These are phyloP conservation scores for Cystoisospora suis DNA, from an alignment of 169 alveolate species.

Conservation along the genomic window DNA sequence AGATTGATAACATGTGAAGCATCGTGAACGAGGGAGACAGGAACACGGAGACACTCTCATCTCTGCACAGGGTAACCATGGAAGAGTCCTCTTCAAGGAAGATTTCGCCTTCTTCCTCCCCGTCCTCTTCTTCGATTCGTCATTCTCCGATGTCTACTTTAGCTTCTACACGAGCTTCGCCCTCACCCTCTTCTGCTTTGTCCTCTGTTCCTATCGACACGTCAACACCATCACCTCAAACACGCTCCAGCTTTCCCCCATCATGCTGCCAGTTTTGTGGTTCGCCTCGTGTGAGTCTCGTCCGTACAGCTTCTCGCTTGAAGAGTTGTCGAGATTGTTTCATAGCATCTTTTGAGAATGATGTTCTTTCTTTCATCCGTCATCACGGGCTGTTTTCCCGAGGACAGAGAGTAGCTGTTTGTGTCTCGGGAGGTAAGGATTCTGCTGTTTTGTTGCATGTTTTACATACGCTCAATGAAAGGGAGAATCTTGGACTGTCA, in stretches of 20 bases:
- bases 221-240: too few relatives aligned
- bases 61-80: not conserved
- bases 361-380: conserved; percentile 89
- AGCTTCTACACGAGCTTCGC: not conserved
- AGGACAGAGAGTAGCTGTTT: conserved; percentile 94
- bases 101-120: not conserved
- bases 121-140: not conserved
- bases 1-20: too few relatives aligned
- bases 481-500: conserved; percentile 90
- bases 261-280: conserved; percentile 2
- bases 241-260: not conserved
- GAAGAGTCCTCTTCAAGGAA: not conserved
- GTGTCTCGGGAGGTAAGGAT: conserved; percentile 98
- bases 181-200: not conserved
- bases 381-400: conserved; percentile 73
- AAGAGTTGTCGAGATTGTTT: conserved; percentile 93
- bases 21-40: too few relatives aligned
- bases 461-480: conserved; percentile 87
- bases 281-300: conserved; percentile 1
- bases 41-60: not conserved
- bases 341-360: conserved; percentile 92
- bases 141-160: not conserved
- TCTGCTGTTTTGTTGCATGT: conserved; percentile 96
- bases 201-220: not conserved
- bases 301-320: conserved; percentile 88